Evolutionary conservation across 352 stramenopile species (phyloP), one percentile per base, ranked within the genome.

Genomic region (Globisporangium carolinianum): DNA sequence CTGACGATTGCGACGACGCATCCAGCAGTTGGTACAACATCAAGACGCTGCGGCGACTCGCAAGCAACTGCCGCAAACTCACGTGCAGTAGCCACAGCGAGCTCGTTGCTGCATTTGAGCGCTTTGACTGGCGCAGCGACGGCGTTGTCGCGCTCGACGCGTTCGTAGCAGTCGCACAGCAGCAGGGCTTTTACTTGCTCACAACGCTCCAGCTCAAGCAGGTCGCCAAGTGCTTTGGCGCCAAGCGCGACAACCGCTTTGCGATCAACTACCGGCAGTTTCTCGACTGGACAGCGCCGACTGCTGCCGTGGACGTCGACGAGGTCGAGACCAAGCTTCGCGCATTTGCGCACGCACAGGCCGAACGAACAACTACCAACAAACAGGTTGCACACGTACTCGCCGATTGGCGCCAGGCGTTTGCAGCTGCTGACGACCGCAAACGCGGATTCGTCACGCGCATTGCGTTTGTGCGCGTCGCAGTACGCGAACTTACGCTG

Each of bases 221-320:
- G 10, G 60, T 89, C 8, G 79, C 69, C 2, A 88, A 83, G 51
- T 51, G 51, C 15, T 91, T 89, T 49, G 66, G 80, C 14, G 58
- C 64, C 6, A 85, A 86, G 42, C 43, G 62, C n/a, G 65, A 69
- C 12, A 69, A 68, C 0, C 42, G 59, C 4, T 88, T 86, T 57
- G 77, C 72, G 2, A 75, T 91, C 36, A 84, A 89, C 39, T 89
- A 87, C 51, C 66, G 67, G 4, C 67, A 84, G 42, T 87, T 89
- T 24, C 55, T 91, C 37, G 73, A 89, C 54, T 91, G 82, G 82
- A 78, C 74, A 39, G 85, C 72, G 6, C 79, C 73, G 15, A 58
- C 17, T 51, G 53, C 65, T 14, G 39, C 65, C 18, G 52, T 70
- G 7, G 66, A 74, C 35, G 73, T 87, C 17, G 67, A 75, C 32